Conservation (phyloP, 2,329 filamentous ascomycete genomes). For the Botrytis tulipae region DNA sequence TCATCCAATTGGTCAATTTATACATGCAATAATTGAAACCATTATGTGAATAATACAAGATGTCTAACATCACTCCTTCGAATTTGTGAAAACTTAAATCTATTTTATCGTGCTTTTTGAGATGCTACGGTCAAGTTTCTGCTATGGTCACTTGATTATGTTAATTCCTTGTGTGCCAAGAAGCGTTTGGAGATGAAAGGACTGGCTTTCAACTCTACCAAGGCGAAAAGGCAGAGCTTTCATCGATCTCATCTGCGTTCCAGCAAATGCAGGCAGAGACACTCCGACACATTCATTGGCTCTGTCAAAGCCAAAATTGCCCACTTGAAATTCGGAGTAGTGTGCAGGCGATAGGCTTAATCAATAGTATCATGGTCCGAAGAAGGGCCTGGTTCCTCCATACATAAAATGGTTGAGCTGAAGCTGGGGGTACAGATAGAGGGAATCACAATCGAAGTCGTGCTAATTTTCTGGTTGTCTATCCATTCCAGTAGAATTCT, state of each 20-base stretch:
- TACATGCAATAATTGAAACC: not conserved
- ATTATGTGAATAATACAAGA: not conserved
- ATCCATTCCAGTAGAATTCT: not conserved
- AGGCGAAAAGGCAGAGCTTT: not conserved
- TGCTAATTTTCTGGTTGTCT: not conserved
- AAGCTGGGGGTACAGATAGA: not conserved
- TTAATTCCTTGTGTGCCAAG: not conserved
- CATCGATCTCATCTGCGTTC: not conserved
- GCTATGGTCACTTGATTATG: not conserved
- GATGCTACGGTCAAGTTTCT: not conserved
- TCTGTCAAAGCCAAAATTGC: not conserved
- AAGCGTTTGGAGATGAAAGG: not conserved
- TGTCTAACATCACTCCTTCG: not conserved
- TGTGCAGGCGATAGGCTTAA: not conserved
- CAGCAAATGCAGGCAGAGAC: not conserved
- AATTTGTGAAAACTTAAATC: not conserved
- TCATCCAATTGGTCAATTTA: not conserved
- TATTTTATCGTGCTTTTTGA: not conserved
- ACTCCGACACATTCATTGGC: not conserved
- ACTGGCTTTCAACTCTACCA: not conserved
- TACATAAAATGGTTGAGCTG: not conserved
- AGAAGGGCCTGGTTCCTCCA: not conserved
- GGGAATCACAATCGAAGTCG: not conserved
- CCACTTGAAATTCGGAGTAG: not conserved
- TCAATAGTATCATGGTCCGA: not conserved